phyloP scores from a whole-genome alignment of 768 basidiomycete genomes.

The Botryobasidium botryosum region DNA sequence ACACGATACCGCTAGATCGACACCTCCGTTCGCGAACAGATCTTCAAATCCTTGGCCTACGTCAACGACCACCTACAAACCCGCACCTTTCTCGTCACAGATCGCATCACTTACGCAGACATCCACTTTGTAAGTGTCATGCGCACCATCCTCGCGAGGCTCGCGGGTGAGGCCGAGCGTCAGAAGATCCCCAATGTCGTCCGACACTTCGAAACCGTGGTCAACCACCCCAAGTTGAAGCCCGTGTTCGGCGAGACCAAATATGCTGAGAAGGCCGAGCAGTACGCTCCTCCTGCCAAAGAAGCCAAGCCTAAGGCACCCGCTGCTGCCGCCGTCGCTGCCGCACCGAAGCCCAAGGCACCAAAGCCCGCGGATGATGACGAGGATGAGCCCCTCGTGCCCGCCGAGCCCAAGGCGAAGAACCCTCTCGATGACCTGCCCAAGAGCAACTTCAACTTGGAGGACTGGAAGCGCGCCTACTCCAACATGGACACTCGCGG shows the following conservation, averaged over 20 bases:
- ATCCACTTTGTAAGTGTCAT: conserved; percentile 47
- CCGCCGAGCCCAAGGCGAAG: conserved; percentile 77
- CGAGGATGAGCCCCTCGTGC: conserved; percentile 57
- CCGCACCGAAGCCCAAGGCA: conserved; percentile 14
- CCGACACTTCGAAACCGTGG: conserved; percentile 74
- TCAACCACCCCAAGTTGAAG: conserved; percentile 66
- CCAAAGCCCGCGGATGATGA: conserved; percentile 46
- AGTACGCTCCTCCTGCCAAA: conserved; percentile 51
- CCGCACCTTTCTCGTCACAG: conserved; percentile 81
- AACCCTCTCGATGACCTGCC: conserved; percentile 89
- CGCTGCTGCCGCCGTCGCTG: too few species aligned
- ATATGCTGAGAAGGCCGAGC: conserved; percentile 51
- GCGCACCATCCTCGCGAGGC: conserved; percentile 31
- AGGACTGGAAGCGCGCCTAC: conserved; percentile 96
- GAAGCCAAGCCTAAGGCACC: conserved; percentile 25
- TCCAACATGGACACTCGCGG: conserved; percentile 96
- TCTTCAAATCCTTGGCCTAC: conserved; percentile 39
- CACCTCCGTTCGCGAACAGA: conserved; percentile 33
- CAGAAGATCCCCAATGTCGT: conserved; percentile 56
- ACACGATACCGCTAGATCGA: conserved; percentile 37
- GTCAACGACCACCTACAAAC: conserved; percentile 58
- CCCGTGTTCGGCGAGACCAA: conserved; percentile 41
- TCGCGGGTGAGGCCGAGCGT: conserved; percentile 50
- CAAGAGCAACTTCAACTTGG: conserved; percentile 73
- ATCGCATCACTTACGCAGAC: conserved; percentile 91